Evolutionary conservation across 495 filamentous ascomycete species (phyloP), one percentile per base, ranked within the genome.

Genomic region (Thermochaetoides thermophila): DNA sequence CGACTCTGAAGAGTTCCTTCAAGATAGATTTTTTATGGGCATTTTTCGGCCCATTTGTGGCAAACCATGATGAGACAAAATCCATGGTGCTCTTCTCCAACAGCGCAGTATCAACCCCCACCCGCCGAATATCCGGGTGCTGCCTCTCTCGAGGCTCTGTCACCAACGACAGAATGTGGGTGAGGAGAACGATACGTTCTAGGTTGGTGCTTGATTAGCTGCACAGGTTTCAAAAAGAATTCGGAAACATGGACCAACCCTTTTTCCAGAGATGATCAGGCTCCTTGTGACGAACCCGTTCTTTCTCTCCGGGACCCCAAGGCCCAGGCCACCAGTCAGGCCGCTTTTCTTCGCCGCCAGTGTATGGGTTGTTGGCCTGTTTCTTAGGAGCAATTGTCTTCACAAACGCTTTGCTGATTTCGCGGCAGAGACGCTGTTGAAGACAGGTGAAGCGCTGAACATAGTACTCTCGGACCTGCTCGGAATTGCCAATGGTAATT

Each of bases 371-470:
- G 27, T 68, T 76, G 0, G 76, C 74, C 49, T 92, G 84, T 52
- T 95, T 95, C 40, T 81, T 82, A 0, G 85, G 81, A 31, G 84
- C 80, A 3, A 92, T 76, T 11, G 74, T 65, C 45, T 81, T 85
- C 43, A 93, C 77, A 56, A 84, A 86, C 3, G 69, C 76, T 51
- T 87, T 91, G 7, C 71, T 71, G 20, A 91, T 71, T 12, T 70
- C 55, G 44, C 82, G 80, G 54, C 78, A 78, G 30, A 76, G 71
- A 5, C 71, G 66, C 46, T 91, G 83, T 45, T 86, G 81, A 32
- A 83, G 59, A 18, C 64, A 64, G 34, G 70, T 68, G 39, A 87
- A 76, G 0, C 72, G 56, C 13, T 66, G 68, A 19, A 68, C 60
- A 39, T 83, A 81, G 43, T 78, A 81, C 6, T 61, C 57, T 42